phyloP scores from a whole-genome alignment of 2,329 filamentous ascomycete species.

The Lecanicillium sp. region DNA sequence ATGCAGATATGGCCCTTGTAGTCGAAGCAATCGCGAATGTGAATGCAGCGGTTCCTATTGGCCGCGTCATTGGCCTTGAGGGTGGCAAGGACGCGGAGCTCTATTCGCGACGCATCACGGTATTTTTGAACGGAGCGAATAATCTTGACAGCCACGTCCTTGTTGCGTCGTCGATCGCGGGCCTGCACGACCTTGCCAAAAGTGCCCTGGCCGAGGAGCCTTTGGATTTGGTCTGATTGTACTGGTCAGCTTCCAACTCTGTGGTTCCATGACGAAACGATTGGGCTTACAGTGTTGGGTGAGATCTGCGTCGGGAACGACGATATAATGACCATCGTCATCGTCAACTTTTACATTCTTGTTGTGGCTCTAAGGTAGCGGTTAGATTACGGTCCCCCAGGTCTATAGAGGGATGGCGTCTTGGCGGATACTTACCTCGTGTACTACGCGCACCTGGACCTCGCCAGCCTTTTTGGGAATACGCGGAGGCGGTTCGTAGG shows the following conservation, averaged over 20 bases:
- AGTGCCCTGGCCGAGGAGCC: constrained; percentile 88
- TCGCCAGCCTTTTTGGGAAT: constrained; percentile 86
- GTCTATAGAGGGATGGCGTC: not conserved
- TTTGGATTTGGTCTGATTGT: constrained; percentile 71
- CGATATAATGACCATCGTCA: constrained; percentile 94
- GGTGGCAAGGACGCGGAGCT: constrained; percentile 85
- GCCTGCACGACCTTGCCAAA: constrained; percentile 98
- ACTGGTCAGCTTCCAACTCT: constrained; percentile 1
- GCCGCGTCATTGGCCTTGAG: constrained; percentile 83
- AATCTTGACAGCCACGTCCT: constrained; percentile 88
- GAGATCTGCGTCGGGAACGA: constrained; percentile 75
- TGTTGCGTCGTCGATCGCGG: constrained; percentile 67
- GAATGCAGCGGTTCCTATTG: constrained; percentile 94
- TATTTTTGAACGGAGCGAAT: constrained; percentile 98
- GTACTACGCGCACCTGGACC: constrained; percentile 54
- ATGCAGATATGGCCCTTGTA: constrained; percentile 94
- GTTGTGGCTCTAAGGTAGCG: constrained; percentile 30
- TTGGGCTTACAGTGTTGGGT: constrained; percentile 73
- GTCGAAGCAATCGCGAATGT: constrained; percentile 93
- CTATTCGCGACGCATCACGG: constrained; percentile 89
- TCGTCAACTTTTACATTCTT: constrained; percentile 78
- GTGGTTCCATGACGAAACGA: not conserved
- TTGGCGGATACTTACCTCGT: constrained; percentile 45
- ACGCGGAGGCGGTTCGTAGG: constrained; percentile 78
- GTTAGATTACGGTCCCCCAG: too few relatives aligned